Evolutionary conservation across 2,329 filamentous ascomycete genomes (phyloP), one percentile per base, ranked within the genome.

Genomic region (Neonectria ditissima): DNA sequence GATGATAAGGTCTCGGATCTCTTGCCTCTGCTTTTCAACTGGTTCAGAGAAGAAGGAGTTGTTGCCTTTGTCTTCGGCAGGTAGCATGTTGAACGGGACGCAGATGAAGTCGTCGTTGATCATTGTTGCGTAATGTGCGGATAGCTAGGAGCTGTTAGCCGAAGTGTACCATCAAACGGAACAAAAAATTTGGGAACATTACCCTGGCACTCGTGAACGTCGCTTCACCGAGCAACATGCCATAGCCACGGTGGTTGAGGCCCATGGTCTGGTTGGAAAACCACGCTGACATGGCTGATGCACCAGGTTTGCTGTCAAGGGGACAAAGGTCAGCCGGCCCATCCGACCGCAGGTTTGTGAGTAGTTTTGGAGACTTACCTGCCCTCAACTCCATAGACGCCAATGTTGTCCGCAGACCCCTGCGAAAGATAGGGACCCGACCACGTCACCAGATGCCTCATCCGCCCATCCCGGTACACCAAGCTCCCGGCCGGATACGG

Each of bases 401-500:
- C 80, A 52, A 82, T 82, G 5, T 76, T 81, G 0, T 76, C 76
- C 0, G 74, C 72, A 0, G 79, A 78, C 0, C 80, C 81, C 22
- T 78, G 76, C 0, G 78, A 80, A 1, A 83, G 69, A 22, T 78
- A 79, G 0, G 81, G 81, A 1, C 75, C 76, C 0, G 80, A 80
- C 81, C 82, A 84, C 0, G 82, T 82, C 0, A 84, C 76, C 5
- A 82, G 59, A 59, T 76, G 78, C 30, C 79, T 72, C 79, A 83
- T 82, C 1, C 81, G 69, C 1, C 75, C 81, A 48, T 84, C 82
- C 1, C 77, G 74, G 53, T 84, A 84, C 6, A 76, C 78, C n/a
- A 84, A 61, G 1, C 77, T 78, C 4, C 82, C 81, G 0, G 81
- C 80, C 0, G 82, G 82, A 58, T 84, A 84, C 0, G 79, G 80